A percentile compares a stretch with the other conserved stretches of the same genome.
Evolutionary conservation across 2,329 filamentous ascomycete species (phyloP).

Genomic region (Pseudocercospora fuligena): DNA sequence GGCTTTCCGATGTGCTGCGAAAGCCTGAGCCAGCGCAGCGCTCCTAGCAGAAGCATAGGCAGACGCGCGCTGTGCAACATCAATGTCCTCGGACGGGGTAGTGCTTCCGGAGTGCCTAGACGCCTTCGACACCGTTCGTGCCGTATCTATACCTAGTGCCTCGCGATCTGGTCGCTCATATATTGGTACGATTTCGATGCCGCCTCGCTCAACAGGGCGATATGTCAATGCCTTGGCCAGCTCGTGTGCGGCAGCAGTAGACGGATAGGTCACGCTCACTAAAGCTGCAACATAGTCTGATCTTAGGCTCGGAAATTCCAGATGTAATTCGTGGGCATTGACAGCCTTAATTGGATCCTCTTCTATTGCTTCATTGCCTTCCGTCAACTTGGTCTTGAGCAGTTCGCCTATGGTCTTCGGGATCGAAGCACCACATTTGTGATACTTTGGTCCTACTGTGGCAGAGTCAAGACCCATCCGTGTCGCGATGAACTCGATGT

Average conservation of each 20-base stretch:
- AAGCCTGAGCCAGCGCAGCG: conserved; percentile 62
- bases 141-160: conserved; percentile 25
- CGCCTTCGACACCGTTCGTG: conserved; percentile 23
- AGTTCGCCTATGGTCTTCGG: conserved; percentile 61
- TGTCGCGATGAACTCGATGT: conserved; percentile 65
- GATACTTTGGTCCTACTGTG: conserved; percentile 62
- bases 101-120: neutral
- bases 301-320: conserved; percentile 60
- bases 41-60: conserved; percentile 53
- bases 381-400: conserved; percentile 45
- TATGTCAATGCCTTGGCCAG: conserved; percentile 60
- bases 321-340: conserved; percentile 59
- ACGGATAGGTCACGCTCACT: conserved; percentile 62
- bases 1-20: conserved; percentile 62
- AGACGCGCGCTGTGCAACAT: conserved; percentile 31
- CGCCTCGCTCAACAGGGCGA: conserved; percentile 43
- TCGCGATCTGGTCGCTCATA: conserved; percentile 50
- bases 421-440: conserved; percentile 61
- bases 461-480: conserved; percentile 54
- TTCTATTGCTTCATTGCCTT: conserved; percentile 19
- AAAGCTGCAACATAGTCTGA: conserved; percentile 57
- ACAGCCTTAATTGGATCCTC: conserved; percentile 30
- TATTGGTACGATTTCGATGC: conserved; percentile 54
- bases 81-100: conserved; percentile 1
- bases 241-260: conserved; percentile 62